phyloP scores from a whole-genome alignment of 371 early-diverging fungal genomes.

The Mortierella sp. region DNA sequence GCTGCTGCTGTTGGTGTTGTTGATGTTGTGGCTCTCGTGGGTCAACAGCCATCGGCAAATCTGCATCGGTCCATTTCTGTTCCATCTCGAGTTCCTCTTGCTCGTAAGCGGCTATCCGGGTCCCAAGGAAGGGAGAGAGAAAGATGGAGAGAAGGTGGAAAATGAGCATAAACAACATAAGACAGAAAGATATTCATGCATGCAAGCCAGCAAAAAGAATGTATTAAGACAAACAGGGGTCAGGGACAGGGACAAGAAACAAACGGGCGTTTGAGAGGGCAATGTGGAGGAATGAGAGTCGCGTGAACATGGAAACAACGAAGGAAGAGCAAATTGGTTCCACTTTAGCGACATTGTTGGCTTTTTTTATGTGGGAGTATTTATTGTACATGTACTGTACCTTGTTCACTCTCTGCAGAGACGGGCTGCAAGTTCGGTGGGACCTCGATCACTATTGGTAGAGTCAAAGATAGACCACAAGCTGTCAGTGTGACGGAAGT shows the following conservation, averaged over 20 bases:
- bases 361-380: neutral
- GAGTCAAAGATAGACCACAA: neutral
- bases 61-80: slow-evolving; percentile 46
- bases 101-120: slow-evolving; percentile 34
- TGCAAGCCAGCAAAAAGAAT: neutral
- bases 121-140: neutral
- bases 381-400: slow-evolving; percentile 1
- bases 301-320: neutral
- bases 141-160: neutral
- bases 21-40: neutral
- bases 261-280: neutral
- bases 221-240: neutral
- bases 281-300: neutral
- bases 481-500: neutral
- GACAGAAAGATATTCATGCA: neutral
- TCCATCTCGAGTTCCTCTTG: slow-evolving; percentile 45
- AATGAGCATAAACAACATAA: neutral
- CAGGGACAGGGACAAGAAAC: too few species aligned
- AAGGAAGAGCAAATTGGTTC: neutral
- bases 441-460: slow-evolving; percentile 32
- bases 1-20: slow-evolving; percentile 1
- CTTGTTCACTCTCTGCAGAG: slow-evolving; percentile 45
- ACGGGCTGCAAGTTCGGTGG: slow-evolving; percentile 44
- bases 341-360: neutral
- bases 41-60: slow-evolving; percentile 31